phyloP scores from a whole-genome alignment of 2,329 filamentous ascomycete genomes.

The Paraphaeosphaeria sporulosa region DNA sequence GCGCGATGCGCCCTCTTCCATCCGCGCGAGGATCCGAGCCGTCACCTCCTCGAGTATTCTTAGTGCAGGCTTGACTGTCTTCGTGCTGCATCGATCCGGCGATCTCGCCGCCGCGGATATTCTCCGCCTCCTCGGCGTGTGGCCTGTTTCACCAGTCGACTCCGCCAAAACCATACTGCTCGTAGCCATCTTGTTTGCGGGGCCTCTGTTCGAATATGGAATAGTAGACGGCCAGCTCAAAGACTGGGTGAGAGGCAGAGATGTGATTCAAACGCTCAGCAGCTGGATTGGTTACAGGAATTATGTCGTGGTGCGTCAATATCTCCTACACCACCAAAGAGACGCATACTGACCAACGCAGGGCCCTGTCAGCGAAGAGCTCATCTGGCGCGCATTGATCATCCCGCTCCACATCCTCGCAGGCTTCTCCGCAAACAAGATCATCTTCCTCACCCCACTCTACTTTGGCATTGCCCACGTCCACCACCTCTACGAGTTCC shows the following conservation, averaged over 20 bases:
- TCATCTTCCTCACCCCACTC: conserved; percentile 82
- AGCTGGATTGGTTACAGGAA: conserved; percentile 89
- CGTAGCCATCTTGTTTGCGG: conserved; percentile 80
- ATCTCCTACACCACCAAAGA: not conserved
- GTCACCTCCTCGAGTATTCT: conserved; percentile 78
- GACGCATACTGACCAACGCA: conserved; percentile 21
- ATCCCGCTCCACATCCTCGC: conserved; percentile 83
- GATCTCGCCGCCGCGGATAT: conserved; percentile 60
- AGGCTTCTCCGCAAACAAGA: conserved; percentile 57
- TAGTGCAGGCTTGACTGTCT: conserved; percentile 71
- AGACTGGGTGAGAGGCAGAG: conserved; percentile 65
- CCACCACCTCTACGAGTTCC: conserved; percentile 96
- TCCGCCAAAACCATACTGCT: conserved; percentile 70
- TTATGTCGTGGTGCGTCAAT: conserved; percentile 74
- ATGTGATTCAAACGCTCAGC: conserved; percentile 64
- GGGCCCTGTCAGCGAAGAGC: conserved; percentile 88
- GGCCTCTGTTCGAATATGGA: conserved; percentile 81
- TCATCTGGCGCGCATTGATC: conserved; percentile 89
- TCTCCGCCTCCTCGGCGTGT: conserved; percentile 78
- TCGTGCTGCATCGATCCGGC: conserved; percentile 67
- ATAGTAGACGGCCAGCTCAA: conserved; percentile 75
- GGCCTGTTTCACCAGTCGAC: conserved; percentile 75
- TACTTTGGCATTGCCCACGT: conserved; percentile 93
- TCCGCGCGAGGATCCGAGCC: conserved; percentile 82
- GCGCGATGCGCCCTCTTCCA: conserved; percentile 88